A percentile compares a stretch with the other conserved stretches of the same genome.
These are phyloP conservation scores for Pichia sp. DNA, from an alignment of 1,139 yeast genomes.

Conservation along the genomic window DNA sequence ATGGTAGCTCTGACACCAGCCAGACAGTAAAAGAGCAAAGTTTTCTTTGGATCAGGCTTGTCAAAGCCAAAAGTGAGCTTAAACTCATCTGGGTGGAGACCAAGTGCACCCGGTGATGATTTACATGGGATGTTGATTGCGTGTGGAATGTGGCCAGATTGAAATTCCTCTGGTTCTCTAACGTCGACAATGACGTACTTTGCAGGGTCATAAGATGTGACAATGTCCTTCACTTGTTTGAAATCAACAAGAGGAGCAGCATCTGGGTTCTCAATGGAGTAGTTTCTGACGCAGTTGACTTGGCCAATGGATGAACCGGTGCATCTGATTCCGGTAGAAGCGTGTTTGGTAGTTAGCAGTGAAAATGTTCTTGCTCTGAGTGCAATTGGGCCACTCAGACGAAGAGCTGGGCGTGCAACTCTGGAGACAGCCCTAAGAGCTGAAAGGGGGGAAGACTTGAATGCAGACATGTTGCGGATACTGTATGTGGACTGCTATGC, in stretches of 20 bases:
- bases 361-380: too few species aligned
- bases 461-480: too few species aligned
- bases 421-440: too few species aligned
- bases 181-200: constrained; percentile 66
- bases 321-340: too few species aligned
- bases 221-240: constrained; percentile 20
- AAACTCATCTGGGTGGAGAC: constrained; percentile 71
- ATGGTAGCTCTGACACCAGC: constrained; percentile 90
- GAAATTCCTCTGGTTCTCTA: constrained; percentile 81
- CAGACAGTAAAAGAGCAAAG: constrained; percentile 82
- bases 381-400: too few species aligned
- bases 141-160: constrained; percentile 67
- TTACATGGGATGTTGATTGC: constrained; percentile 87
- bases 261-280: constrained; percentile 18
- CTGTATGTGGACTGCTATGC: too few species aligned
- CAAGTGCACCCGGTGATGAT: constrained; percentile 91
- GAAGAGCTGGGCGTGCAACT: too few species aligned
- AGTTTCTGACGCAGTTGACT: constrained; percentile 17
- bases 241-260: constrained; percentile 24
- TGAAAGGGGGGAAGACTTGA: too few species aligned
- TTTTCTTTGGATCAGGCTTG: constrained; percentile 69
- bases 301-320: too few species aligned
- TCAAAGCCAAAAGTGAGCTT: constrained; percentile 70
- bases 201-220: constrained; percentile 13
- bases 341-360: too few species aligned